Evolutionary conservation across 257 asterid species (phyloP).

Genomic region (Solanum pimpinellifolium): DNA sequence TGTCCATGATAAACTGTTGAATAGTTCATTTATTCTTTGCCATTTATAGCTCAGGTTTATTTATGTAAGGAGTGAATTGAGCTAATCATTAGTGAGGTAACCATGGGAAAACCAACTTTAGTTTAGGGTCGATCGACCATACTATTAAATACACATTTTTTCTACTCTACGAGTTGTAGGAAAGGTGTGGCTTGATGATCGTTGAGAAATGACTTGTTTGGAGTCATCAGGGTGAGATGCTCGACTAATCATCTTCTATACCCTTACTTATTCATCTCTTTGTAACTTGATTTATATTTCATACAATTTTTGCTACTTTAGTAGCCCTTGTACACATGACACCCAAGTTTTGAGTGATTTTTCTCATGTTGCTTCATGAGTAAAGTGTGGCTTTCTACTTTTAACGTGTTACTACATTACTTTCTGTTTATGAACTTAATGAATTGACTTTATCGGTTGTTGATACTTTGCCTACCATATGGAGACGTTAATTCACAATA

Average conservation of each 20-base stretch:
- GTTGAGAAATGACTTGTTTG: neutral
- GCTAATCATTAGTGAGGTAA: neutral
- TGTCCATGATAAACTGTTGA: neutral
- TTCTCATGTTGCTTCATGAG: neutral
- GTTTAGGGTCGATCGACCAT: neutral
- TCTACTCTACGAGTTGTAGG: neutral
- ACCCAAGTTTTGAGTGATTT: neutral
- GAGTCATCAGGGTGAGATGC: neutral
- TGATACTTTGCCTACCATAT: neutral
- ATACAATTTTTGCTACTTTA: neutral
- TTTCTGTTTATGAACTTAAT: too few relatives aligned
- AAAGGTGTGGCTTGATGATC: neutral
- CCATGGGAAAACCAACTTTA: neutral
- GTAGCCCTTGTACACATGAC: neutral
- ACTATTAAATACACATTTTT: neutral
- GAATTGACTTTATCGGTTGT: too few relatives aligned
- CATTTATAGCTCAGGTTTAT: neutral
- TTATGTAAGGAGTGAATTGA: neutral
- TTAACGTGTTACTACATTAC: too few relatives aligned
- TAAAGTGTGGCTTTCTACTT: neutral
- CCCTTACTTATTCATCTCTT: neutral
- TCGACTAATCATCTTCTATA: neutral
- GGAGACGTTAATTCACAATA: neutral
- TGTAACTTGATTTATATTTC: neutral
- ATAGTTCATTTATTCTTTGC: neutral